Evolutionary conservation across 2,329 filamentous ascomycete species (phyloP), one percentile per base, ranked within the genome.

Genomic region (Aspergillus proliferans): DNA sequence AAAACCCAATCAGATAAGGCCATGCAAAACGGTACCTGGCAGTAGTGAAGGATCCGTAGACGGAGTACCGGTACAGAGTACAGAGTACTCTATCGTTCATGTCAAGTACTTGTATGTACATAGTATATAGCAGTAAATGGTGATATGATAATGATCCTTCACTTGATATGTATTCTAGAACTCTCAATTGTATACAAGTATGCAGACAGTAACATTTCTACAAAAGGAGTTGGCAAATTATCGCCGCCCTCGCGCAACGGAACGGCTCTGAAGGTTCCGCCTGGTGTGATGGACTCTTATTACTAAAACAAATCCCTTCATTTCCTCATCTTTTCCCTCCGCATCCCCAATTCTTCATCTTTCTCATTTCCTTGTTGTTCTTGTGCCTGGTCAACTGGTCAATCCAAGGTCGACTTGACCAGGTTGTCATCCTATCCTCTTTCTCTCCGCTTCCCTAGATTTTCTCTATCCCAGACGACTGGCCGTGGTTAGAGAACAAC

Each of bases 241-340:
- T 38, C 7, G 34, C 34, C 34, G 34, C 33, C 33, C 55, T 54
- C 54, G 55, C 47, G 15, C 46, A 43, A 48, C 43, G 14, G 50
- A 48, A 55, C 62, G 62, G 64, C 59, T 55, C 49, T 39, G 19
- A 42, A 47, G 45, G 52, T 67, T 67, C 64, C 64, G 64, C 56
- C 62, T 66, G 63, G 64, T 63, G 58, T 66, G 64, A 67, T 60
- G 43, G 18, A 40, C 40, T 36, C 28, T 34, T 34, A 21, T 34
- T 21, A 46, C 33, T 36, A 14, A 14, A 22, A 36, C 15, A 3
- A 36, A 36, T 30, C 34, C 21, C 41, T 36, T n/a, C 15, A 7
- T n/a, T 10, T 30, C 26, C 26, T 30, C 10, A 30, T 4, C 10
- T 30, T 30, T 14, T 36, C 34, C n/a, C 34, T 36, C n/a, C 34